phyloP scores from a whole-genome alignment of 352 stramenopile genomes.

The Globisporangium parvum region DNA sequence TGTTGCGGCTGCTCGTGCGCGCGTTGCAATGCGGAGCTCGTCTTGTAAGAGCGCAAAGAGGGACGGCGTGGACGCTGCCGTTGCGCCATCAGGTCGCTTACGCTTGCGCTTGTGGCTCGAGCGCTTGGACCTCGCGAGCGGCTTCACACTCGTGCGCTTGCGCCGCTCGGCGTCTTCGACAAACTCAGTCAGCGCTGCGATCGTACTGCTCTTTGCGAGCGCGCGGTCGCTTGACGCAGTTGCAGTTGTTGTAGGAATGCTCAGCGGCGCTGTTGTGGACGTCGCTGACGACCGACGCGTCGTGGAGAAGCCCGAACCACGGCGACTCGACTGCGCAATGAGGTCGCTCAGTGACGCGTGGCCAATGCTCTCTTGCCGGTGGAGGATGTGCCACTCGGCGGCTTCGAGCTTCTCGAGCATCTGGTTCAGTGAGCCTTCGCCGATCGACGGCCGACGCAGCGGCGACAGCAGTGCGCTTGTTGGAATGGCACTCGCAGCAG shows the following conservation, averaged over 20 bases:
- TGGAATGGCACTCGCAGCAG: too few relatives aligned
- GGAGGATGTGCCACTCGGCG: conserved; percentile 36
- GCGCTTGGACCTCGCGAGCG: neutral
- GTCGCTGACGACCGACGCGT: conserved; percentile 3
- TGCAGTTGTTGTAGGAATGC: neutral
- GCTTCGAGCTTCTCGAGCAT: conserved; percentile 38
- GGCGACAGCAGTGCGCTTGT: neutral
- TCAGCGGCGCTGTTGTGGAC: neutral
- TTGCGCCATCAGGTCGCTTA: neutral
- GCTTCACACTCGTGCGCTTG: conserved; percentile 15
- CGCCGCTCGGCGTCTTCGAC: conserved; percentile 28
- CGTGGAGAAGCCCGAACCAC: neutral
- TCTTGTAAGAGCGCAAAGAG: conserved; percentile 31
- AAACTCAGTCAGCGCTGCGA: conserved; percentile 21
- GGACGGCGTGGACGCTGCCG: conserved; percentile 11
- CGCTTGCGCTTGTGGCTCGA: too few relatives aligned
- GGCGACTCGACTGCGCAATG: conserved; percentile 11
- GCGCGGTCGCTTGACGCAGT: neutral
- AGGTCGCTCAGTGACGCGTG: conserved; percentile 15
- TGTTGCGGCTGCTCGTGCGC: neutral
- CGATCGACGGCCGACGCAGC: conserved; percentile 1
- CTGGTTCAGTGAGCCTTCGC: conserved; percentile 15
- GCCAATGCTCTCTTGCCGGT: conserved; percentile 29
- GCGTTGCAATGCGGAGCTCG: conserved; percentile 25
- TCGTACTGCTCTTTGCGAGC: conserved; percentile 10